phyloP scores from a whole-genome alignment of 306 rosid species.

The Betula pendula region DNA sequence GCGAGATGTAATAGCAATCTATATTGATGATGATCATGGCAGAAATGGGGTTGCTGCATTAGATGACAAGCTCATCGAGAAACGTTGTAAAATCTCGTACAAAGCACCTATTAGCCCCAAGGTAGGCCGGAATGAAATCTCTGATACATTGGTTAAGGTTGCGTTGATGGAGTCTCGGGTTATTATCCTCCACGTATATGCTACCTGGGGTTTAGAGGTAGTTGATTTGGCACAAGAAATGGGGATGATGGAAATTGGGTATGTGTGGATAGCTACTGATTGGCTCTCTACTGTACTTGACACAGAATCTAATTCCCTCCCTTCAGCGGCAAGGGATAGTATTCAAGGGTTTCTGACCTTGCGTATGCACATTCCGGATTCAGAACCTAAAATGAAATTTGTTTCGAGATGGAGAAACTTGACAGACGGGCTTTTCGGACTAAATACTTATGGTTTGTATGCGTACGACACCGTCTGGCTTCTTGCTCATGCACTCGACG shows the following conservation, averaged over 20 bases:
- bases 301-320: slow-evolving; percentile 36
- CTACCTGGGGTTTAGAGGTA: slow-evolving; percentile 45
- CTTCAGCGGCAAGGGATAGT: slow-evolving; percentile 42
- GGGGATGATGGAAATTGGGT: slow-evolving; percentile 80
- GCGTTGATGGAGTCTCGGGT: slow-evolving; percentile 74
- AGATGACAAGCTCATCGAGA: slow-evolving; percentile 73
- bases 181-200: slow-evolving; percentile 57
- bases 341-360: slow-evolving; percentile 76
- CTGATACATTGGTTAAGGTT: slow-evolving; percentile 67
- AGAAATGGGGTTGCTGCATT: slow-evolving; percentile 77
- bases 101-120: slow-evolving; percentile 64
- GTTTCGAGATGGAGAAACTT: slow-evolving; percentile 75
- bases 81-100: slow-evolving; percentile 70
- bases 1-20: slow-evolving; percentile 84
- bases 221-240: slow-evolving; percentile 60
- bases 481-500: slow-evolving; percentile 76
- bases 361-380: slow-evolving; percentile 63
- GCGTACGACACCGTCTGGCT: slow-evolving; percentile 86
- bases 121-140: slow-evolving; percentile 53
- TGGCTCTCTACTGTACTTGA: slow-evolving; percentile 68
- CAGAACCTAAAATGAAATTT: slow-evolving; percentile 63
- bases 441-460: slow-evolving; percentile 52
- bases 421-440: slow-evolving; percentile 49
- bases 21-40: slow-evolving; percentile 85
- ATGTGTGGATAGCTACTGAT: slow-evolving; percentile 82